Conservation (phyloP, 225 moss, liverwort and hornwort genomes). For the Polytrichum formosum region DNA sequence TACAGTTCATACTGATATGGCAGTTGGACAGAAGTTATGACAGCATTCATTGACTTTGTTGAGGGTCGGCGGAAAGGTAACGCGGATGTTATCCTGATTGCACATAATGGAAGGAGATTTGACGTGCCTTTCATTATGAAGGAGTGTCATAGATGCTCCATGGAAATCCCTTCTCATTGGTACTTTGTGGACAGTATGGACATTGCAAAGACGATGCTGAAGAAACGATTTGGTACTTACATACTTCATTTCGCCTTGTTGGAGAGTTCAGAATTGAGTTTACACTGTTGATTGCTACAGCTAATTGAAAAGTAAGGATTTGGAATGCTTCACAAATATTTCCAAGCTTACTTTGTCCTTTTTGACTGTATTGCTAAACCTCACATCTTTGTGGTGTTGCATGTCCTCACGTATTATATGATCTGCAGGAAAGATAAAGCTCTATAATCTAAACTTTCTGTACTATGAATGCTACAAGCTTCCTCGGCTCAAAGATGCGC, state of each 20-base stretch:
- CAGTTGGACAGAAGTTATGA: slow-evolving; percentile 89
- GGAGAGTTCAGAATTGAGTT: neutral
- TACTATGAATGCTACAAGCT: slow-evolving; percentile 55
- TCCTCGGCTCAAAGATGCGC: slow-evolving; percentile 50
- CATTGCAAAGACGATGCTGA: slow-evolving; percentile 57
- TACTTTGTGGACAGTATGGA: slow-evolving; percentile 81
- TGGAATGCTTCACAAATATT: too few relatives aligned
- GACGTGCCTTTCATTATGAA: slow-evolving; percentile 96
- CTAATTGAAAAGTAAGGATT: too few relatives aligned
- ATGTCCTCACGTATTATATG: neutral
- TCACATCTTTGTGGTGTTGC: neutral
- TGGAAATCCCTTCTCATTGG: slow-evolving; percentile 79
- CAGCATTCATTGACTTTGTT: slow-evolving; percentile 80
- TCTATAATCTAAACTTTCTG: slow-evolving; percentile 39
- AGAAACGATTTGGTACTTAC: slow-evolving; percentile 50
- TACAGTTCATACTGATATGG: slow-evolving; percentile 17
- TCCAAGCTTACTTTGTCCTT: neutral
- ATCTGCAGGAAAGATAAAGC: slow-evolving; percentile 39
- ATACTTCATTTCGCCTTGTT: neutral
- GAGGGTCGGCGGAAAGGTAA: slow-evolving; percentile 74
- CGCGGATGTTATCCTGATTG: slow-evolving; percentile 72
- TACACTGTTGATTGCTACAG: too few relatives aligned
- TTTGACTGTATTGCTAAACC: neutral
- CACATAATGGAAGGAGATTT: slow-evolving; percentile 90
- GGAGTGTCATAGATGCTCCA: slow-evolving; percentile 68